These are phyloP conservation scores for Sugiyamaella castrensis DNA, from an alignment of 1,139 yeast species.

Conservation along the genomic window DNA sequence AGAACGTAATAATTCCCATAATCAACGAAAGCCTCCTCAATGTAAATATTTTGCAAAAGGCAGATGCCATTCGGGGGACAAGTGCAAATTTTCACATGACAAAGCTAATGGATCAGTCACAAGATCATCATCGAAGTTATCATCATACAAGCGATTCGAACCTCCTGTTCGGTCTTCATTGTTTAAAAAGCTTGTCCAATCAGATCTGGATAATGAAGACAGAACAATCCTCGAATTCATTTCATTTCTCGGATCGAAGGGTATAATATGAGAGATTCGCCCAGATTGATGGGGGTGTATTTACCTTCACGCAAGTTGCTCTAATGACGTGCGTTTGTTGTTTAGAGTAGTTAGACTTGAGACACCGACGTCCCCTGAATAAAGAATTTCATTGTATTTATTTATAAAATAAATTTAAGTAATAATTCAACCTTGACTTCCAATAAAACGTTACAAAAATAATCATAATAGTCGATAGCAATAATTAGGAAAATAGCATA, in stretches of 20 bases:
- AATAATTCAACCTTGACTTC: too few species aligned
- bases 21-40: constrained; percentile 5
- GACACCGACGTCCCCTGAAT: neutral
- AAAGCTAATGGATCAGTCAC: constrained; percentile 1
- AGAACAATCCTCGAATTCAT: constrained; percentile 36
- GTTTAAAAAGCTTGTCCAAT: constrained; percentile 39
- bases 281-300: too few species aligned
- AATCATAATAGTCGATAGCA: too few species aligned
- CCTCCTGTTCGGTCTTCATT: constrained; percentile 36
- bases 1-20: neutral
- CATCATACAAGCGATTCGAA: constrained; percentile 36
- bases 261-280: constrained; percentile 4
- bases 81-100: constrained; percentile 34
- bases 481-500: too few species aligned
- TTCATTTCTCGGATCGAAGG: constrained; percentile 20
- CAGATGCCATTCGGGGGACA: constrained; percentile 33
- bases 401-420: too few species aligned
- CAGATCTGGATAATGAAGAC: constrained; percentile 39
- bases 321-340: neutral
- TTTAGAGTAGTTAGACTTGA: neutral
- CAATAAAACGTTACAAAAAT: too few species aligned
- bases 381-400: neutral
- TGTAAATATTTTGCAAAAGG: constrained; percentile 37
- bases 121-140: constrained; percentile 4
- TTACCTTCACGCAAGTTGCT: too few species aligned